Base-by-base conservation (phyloP, 805 yeast species). In the Candida krabiensis region DNA sequence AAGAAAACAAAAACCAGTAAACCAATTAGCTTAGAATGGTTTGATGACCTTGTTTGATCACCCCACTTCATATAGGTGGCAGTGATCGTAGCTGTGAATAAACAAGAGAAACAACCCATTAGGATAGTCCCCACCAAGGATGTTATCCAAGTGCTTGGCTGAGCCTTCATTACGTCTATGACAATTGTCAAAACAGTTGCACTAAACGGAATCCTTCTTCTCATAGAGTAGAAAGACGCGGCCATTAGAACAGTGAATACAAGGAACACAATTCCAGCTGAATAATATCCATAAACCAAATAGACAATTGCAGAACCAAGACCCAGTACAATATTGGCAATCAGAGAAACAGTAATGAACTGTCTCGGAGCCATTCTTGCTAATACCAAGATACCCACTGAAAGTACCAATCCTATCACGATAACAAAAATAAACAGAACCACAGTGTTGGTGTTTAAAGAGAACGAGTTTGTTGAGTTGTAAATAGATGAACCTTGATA, bases 11-110 rank as follows among this genome's bases (percentile, higher is more conserved):
- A 80, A 25, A 88, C 85, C 85, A 57, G 84, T 72, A 53, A 84
- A 61, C 53, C 55, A 21, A 49, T 46, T 23, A 52, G 38, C 23
- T 47, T 52, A 2, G 62, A 46, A 11, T 46, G 45, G 28, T 37
- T 43, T 16, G 48, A 21, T n/a, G 37, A 22, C 28, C 32, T 23
- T 21, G 37, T 32, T 8, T 44, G 34, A 17, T 51, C 51, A 2
- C 82, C 81, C 66, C 76, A 85, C 54, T 85, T 86, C 57, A 84
- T 83, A 59, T 88, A 87, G 4, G 86, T 75, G 1, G 95, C 83
- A 16, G 83, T 85, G 37, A 88, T 67, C 1, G 81, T 83, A 16
- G 78, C 71, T 11, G 83, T 67, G 53, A 87, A 85, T 34, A 88
- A 66, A 1, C 77, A 69, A 5, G 83, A 72, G 52, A 89, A 83